phyloP scores from a whole-genome alignment of 768 basidiomycete genomes.

The Tulasnella sp. region DNA sequence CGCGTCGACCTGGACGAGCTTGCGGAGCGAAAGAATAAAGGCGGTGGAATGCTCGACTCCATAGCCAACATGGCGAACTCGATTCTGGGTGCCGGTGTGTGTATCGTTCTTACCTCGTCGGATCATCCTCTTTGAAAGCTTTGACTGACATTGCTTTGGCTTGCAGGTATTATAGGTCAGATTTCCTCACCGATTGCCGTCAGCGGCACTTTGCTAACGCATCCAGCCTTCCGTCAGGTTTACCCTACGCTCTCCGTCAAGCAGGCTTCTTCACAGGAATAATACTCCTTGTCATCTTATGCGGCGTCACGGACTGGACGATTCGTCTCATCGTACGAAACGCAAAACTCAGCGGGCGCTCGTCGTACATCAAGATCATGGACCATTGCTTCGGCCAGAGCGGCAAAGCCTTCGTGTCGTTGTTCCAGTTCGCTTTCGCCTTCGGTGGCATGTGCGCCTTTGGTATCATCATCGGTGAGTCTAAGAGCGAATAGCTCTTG shows the following conservation, averaged over 20 bases:
- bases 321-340: slow-evolving; percentile 95
- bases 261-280: slow-evolving; percentile 92
- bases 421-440: slow-evolving; percentile 97
- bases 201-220: not conserved
- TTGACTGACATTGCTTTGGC: not conserved
- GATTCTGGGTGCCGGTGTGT: slow-evolving; percentile 86
- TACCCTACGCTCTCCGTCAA: slow-evolving; percentile 93
- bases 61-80: slow-evolving; percentile 96
- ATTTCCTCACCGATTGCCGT: not conserved
- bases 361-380: slow-evolving; percentile 95
- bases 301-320: slow-evolving; percentile 93
- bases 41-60: slow-evolving; percentile 77
- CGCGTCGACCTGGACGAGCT: slow-evolving; percentile 71
- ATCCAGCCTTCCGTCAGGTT: slow-evolving; percentile 51
- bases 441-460: slow-evolving; percentile 99
- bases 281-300: slow-evolving; percentile 74
- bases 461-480: slow-evolving; percentile 83
- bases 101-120: slow-evolving; percentile 30
- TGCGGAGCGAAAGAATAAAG: slow-evolving; percentile 63
- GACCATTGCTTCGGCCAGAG: slow-evolving; percentile 86
- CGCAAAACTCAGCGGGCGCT: slow-evolving; percentile 91
- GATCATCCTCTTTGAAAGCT: not conserved
- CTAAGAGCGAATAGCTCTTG: slow-evolving; percentile 18
- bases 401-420: slow-evolving; percentile 91
- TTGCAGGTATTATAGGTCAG: slow-evolving; percentile 19